Base-by-base conservation (phyloP, 257 asterid genomes). In the Gentiana macrophylla region DNA sequence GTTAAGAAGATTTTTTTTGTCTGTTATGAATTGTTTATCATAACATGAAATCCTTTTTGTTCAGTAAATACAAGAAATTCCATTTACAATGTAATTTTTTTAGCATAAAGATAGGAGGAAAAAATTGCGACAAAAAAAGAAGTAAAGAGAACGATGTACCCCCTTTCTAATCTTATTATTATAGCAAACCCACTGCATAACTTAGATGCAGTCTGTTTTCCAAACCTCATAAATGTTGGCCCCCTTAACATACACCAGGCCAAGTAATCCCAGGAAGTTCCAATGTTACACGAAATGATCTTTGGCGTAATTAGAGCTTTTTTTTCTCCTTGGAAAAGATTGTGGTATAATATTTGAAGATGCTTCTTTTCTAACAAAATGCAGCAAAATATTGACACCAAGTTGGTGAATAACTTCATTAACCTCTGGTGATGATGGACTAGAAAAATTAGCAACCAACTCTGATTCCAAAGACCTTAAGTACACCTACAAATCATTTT, bases 201-300 rank as follows among this genome's bases (percentile, higher is more conserved):
- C 84, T 86, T 49, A 90, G 78, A 74, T 86, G 95, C 72, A 90
- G 73, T 72, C 96, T 79, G 77, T 86, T 90, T 82, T 90, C 98
- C 94, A 90, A 72, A 48, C 95, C 92, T 73, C 98, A 71, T 65
- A 91, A 74, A 69, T 91, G 98, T 78, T 91, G 98, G 41, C 98
- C 98, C 61, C 87, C 63, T 15, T 75, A 91, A 59, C 98, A 91
- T 87, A 74, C 97, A 91, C 98, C 98, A 87, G 90, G 98, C 98
- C 74, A 87, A 77, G 72, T 91, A 91, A 72, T 91, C 97, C 62
- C 98, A 78, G 48, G 97, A 75, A 37, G 95, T 81, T 62, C 81
- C 63, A 24, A 81, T 46, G 50, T 79, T 60, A 63, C 79, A 15
- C 80, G 37, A 68, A 62, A 45, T 49, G 43, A 36, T 74, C 79